A percentile compares a stretch with the other conserved stretches of the same genome.
These are phyloP conservation scores for Schizophyllum amplum DNA, from an alignment of 1,284 basidiomycete species.

Conservation along the genomic window DNA sequence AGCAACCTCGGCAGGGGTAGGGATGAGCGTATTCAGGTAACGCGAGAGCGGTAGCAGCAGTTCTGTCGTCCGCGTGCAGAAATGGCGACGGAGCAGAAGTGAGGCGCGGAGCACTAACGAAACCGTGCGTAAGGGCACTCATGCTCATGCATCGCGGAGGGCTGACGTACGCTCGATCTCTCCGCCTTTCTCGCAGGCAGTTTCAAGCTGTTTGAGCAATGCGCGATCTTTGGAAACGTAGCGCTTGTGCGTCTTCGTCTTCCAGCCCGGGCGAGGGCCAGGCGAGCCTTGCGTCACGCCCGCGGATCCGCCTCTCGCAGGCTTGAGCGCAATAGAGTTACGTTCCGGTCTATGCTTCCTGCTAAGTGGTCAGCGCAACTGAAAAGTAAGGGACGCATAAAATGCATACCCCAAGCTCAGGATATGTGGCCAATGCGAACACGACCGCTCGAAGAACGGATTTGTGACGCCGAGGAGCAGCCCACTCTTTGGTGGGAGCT, in stretches of 20 bases:
- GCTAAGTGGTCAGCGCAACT: not conserved
- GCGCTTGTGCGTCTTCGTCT: slow-evolving; percentile 73
- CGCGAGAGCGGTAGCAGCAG: slow-evolving; percentile 90
- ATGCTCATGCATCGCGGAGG: not conserved
- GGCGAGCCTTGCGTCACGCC: slow-evolving; percentile 24
- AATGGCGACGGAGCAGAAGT: slow-evolving; percentile 73
- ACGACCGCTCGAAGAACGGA: slow-evolving; percentile 85
- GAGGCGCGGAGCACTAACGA: slow-evolving; percentile 51
- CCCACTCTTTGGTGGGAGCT: slow-evolving; percentile 79
- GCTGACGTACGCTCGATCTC: slow-evolving; percentile 1
- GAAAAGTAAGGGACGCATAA: not conserved
- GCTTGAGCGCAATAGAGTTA: not conserved
- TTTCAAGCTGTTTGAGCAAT: slow-evolving; percentile 57
- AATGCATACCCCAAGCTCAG: slow-evolving; percentile 39
- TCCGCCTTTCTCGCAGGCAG: slow-evolving; percentile 40
- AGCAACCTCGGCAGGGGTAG: slow-evolving; percentile 47
- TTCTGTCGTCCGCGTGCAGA: slow-evolving; percentile 81
- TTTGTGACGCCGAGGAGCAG: slow-evolving; percentile 90
- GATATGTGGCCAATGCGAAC: slow-evolving; percentile 89
- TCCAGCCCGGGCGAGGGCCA: slow-evolving; percentile 64
- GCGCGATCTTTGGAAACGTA: slow-evolving; percentile 80
- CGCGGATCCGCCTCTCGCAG: slow-evolving; percentile 4
- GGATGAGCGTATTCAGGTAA: slow-evolving; percentile 88
- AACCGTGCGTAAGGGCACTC: not conserved
- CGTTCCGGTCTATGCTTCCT: slow-evolving; percentile 7